Base-by-base conservation (phyloP, 2,329 filamentous ascomycete genomes). In the Diaporthe velutina region DNA sequence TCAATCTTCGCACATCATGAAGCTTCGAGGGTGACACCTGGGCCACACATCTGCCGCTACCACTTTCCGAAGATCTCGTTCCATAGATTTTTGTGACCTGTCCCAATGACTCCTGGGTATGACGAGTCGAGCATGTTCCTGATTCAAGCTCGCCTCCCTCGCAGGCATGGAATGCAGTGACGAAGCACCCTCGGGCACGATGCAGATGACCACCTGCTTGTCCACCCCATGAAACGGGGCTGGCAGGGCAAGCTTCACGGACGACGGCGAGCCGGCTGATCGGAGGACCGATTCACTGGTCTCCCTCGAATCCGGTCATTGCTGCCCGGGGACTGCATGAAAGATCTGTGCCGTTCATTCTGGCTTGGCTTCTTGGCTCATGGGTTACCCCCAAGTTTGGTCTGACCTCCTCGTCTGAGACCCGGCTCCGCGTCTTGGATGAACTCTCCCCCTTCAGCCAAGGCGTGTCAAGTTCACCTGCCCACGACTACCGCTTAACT, bases 381-480 rank as follows among this genome's bases (percentile, higher is more conserved):
- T 66, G 60, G 60, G 42, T 8, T 1, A 33, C 60, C 28, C 28
- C 60, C 60, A 50, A 50, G 60, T 42, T 35, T 50, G 42, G 60
- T 66, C 60, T 50, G 60, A 66, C 60, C 28, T 50, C 9, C 25
- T 19, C 60, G 60, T 15, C 60, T 66, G 60, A 66, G 60, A 66
- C 60, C 25, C 60, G 60, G 60, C 33, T 66, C 60, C 42, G 60
- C 40, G 60, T 50, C 60, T 66, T 66, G 60, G 60, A 50, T 5
- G 60, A 66, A 66, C 60, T 50, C 42, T 50, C 22, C 28, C 2
- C 22, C 28, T 30, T n/a, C 42, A 66, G 60, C 60, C 60, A 66
- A 66, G 60, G 9, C 60, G 60, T 66, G 42, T 66, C 60, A 66
- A 50, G 60, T 66, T 33, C 60, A 66, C 60, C 42, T 28, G 57